phyloP scores from a whole-genome alignment of 306 rosid species.

The Notholithocarpus densiflorus region DNA sequence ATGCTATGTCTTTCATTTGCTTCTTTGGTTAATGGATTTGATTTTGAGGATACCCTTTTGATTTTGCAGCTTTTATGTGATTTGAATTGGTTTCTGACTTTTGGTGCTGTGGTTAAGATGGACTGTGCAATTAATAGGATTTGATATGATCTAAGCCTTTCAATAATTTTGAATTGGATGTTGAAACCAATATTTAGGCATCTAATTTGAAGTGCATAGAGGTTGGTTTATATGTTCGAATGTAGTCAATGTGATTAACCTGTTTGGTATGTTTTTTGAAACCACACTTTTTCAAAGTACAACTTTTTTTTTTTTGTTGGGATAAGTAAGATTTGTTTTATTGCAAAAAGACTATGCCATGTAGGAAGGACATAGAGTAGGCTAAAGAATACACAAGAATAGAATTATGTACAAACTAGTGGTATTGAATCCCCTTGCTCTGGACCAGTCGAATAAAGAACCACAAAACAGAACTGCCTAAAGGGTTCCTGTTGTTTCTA shows the following conservation, averaged over 20 bases:
- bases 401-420: too few relatives aligned
- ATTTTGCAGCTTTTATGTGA: neutral
- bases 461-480: too few relatives aligned
- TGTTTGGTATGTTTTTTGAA: too few relatives aligned
- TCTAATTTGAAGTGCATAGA: neutral
- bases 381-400: too few relatives aligned
- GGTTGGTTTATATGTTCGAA: neutral
- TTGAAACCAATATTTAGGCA: neutral
- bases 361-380: too few relatives aligned
- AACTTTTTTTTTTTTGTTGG: too few relatives aligned
- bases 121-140: neutral
- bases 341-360: too few relatives aligned
- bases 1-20: neutral
- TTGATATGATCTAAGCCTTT: neutral
- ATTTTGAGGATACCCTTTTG: neutral
- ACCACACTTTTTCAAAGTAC: too few relatives aligned
- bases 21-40: constrained; percentile 2
- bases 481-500: too few relatives aligned
- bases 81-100: constrained; percentile 5
- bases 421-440: too few relatives aligned
- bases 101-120: neutral
- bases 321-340: too few relatives aligned
- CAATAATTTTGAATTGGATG: neutral
- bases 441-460: too few relatives aligned
- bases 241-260: neutral